Base-by-base conservation (phyloP, 345 rosid species). In the Corymbia maculata region DNA sequence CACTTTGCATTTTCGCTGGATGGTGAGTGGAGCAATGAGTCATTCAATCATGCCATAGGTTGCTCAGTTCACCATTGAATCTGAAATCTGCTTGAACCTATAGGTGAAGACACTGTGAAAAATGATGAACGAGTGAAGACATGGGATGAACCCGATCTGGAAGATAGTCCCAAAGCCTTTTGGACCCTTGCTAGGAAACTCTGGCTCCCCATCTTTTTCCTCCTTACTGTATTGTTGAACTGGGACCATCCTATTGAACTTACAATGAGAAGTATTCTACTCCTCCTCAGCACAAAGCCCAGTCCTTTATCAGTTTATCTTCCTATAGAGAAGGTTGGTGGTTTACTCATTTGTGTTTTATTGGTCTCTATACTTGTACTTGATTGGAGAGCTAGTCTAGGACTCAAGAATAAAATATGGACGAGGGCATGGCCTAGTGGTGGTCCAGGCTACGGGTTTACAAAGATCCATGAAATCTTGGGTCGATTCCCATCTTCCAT, bases 271-370 rank as follows among this genome's bases (percentile, higher is more conserved):
- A 86, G 90, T 66, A 42, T 89, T 70, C 87, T 93, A 87, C 90
- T 93, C 88, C 95, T 92, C 79, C 47, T 92, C 42, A 87, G 92
- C 90, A 91, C 94, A 45, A 93, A 87, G 87, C 96, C 95, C 8
- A 89, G 91, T 87, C 93, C 94, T 88, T 90, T 91, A 86, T 93
- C 95, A 6, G 92, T 94, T 66, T 93, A 92, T 90, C 89, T 92
- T 87, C 91, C 90, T 86, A 87, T 92, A 75, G 93, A 93, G 52
- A 87, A 88, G 95, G 96, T 93, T 19, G 86, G 93, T 36, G 87
- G 55, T 17, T 44, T 9, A 32, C 88, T 45, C 61, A 64, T 28
- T 44, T 79, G 42, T 87, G 36, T 55, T 52, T 53, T 47, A 66
- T 86, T 22, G 66, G 51, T 45, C 26, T 49, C 79, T 42, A 49